Evolutionary conservation across 768 basidiomycete species (phyloP).

Genomic region (Mrakia blollopis): DNA sequence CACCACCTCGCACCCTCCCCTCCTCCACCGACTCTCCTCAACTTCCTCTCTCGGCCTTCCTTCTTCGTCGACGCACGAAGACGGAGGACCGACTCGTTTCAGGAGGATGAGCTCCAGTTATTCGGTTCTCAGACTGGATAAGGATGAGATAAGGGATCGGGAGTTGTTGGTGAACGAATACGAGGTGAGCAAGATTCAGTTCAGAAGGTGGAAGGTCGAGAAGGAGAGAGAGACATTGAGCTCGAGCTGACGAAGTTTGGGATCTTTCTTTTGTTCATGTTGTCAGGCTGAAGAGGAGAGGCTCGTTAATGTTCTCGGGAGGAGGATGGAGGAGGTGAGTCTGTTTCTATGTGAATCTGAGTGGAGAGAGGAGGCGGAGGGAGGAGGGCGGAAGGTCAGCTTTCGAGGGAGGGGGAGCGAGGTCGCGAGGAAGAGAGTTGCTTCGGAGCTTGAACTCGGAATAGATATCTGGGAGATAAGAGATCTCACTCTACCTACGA

Average conservation of each 20-base stretch:
- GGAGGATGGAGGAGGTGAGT: constrained; percentile 17
- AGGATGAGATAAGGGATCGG: constrained; percentile 13
- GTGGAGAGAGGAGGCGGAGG: not conserved
- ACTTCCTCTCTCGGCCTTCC: not conserved
- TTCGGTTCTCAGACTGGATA: not conserved
- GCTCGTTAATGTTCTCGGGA: constrained; percentile 18
- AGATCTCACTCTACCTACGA: too few species aligned
- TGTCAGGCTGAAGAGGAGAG: constrained; percentile 25
- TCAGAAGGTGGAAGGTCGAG: not conserved
- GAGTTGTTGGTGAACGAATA: constrained; percentile 25
- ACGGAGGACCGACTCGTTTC: constrained; percentile 9
- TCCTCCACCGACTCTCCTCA: not conserved
- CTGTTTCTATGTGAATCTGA: not conserved
- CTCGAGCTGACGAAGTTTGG: too few species aligned
- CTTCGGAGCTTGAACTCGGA: too few species aligned
- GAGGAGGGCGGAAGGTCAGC: not conserved
- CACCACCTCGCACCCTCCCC: not conserved
- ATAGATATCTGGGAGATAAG: too few species aligned
- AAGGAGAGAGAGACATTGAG: not conserved
- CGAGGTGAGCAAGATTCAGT: not conserved
- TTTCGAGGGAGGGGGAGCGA: too few species aligned
- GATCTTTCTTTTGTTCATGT: not conserved
- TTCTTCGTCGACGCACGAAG: not conserved
- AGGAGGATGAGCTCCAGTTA: not conserved
- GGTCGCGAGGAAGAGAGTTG: not conserved